These are phyloP conservation scores for Pseudohalonectria lignicola DNA, from an alignment of 2,329 filamentous ascomycete genomes.

Conservation along the genomic window DNA sequence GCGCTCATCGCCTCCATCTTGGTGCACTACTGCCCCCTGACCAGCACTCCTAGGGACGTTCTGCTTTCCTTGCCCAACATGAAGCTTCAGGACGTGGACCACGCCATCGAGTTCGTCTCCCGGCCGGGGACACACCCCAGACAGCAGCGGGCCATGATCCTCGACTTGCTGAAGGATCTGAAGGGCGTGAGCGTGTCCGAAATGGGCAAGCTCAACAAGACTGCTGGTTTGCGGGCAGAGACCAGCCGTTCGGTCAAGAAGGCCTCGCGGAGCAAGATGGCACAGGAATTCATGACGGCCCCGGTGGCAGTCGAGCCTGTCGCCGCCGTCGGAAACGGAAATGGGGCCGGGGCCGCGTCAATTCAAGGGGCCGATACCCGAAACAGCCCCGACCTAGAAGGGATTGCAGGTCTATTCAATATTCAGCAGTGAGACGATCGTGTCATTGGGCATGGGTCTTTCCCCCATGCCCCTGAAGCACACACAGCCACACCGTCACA, in stretches of 20 bases:
- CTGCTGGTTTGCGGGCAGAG: conserved; percentile 22
- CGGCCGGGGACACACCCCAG: conserved; percentile 52
- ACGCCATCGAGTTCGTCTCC: conserved; percentile 48
- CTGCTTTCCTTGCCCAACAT: conserved; percentile 76
- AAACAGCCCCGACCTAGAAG: conserved; percentile 40
- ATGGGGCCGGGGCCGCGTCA: conserved; percentile 4
- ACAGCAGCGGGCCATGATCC: conserved; percentile 67
- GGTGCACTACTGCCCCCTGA: conserved; percentile 60
- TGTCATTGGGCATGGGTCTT: too few relatives aligned
- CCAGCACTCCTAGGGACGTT: conserved; percentile 60
- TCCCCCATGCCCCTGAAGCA: too few relatives aligned
- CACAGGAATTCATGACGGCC: conserved; percentile 54
- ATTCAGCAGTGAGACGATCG: background rate
- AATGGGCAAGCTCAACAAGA: conserved; percentile 69
- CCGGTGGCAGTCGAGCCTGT: conserved; percentile 13
- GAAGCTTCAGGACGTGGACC: conserved; percentile 53
- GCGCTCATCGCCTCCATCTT: conserved; percentile 79
- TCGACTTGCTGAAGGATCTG: conserved; percentile 77
- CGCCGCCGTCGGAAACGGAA: conserved; percentile 9
- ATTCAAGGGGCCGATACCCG: conserved; percentile 14
- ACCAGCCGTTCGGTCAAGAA: conserved; percentile 23
- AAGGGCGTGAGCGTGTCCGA: conserved; percentile 89
- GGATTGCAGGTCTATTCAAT: conserved; percentile 40
- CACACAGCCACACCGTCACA: too few relatives aligned
- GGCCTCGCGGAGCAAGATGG: conserved; percentile 44